Percentiles rank a stretch among this genome's conserved stretches.
phyloP scores from a whole-genome alignment of 176 grass and related monocot species.

The bread wheat (Triticum aestivum) region IWGSC_CS_RefSeq_v2.1 NC_057802.1:85483354-85483853 shows the following conservation, averaged over 20 bases:
- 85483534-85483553: neutral
- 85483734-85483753: neutral
- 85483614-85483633: neutral
- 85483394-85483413: neutral
- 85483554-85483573: neutral
- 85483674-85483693: neutral
- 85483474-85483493: neutral
- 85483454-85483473: constrained; percentile 11
- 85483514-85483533: neutral
- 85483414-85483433: constrained; percentile 32
- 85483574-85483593: neutral
- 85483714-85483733: neutral
- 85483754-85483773: neutral
- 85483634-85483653: neutral
- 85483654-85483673: neutral
- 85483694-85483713: neutral
- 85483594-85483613: neutral
- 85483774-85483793: neutral
- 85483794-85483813: neutral
- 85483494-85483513: too few relatives aligned
- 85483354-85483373: too few relatives aligned
- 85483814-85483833: neutral
- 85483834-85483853: neutral
- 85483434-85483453: constrained; percentile 31
- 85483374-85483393: constrained; percentile 16